Evolutionary conservation across 2,329 filamentous ascomycete species (phyloP).

Genomic region (Albophoma yamanashiensis): DNA sequence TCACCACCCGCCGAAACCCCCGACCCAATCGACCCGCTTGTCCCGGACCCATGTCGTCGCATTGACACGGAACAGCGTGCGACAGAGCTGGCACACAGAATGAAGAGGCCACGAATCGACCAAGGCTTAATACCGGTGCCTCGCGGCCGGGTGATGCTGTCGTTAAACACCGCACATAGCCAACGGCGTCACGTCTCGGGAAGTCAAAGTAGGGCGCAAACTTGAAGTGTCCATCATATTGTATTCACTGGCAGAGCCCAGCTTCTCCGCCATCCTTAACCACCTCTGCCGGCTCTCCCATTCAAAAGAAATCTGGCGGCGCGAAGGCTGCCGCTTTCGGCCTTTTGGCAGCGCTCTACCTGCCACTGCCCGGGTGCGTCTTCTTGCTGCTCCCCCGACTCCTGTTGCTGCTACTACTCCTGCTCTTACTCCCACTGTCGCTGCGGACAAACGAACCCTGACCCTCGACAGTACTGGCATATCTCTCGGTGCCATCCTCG

Average conservation of each 20-base stretch:
- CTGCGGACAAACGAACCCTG: neutral
- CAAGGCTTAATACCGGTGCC: neutral
- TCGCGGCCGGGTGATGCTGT: neutral
- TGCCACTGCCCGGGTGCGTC: neutral
- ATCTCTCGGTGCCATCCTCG: neutral
- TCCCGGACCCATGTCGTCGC: neutral
- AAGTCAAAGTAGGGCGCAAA: neutral
- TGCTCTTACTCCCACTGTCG: neutral
- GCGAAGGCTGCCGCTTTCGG: too few species aligned
- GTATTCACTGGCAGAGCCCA: neutral
- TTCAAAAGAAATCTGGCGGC: too few species aligned
- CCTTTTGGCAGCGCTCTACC: neutral
- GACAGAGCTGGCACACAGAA: neutral
- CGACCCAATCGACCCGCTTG: too few species aligned
- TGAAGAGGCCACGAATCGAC: neutral
- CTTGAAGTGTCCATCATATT: neutral
- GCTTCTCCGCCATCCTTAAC: too few species aligned
- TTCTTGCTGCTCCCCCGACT: neutral
- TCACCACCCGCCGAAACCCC: neutral
- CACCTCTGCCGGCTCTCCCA: too few species aligned
- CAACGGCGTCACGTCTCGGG: neutral
- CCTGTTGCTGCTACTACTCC: neutral
- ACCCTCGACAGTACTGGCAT: neutral
- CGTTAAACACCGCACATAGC: neutral
- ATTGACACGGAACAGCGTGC: neutral